Evolutionary conservation across 208 protist species (phyloP).

Genomic region (Leishmania braziliensis): DNA sequence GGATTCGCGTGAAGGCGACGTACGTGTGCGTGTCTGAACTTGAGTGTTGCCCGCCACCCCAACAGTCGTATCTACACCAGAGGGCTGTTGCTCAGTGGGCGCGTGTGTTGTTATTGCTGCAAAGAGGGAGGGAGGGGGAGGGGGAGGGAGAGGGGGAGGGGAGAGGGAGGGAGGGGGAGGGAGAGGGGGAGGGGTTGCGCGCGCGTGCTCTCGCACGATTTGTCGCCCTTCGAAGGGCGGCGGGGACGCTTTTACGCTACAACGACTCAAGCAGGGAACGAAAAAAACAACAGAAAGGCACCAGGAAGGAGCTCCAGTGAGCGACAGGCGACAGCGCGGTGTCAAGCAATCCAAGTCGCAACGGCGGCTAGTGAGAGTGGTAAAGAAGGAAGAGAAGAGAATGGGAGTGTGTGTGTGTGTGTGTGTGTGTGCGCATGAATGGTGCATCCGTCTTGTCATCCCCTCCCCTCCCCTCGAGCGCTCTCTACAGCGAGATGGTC

Average conservation of each 20-base stretch:
- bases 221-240: neutral
- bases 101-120: neutral
- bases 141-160: no score
- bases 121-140: no score
- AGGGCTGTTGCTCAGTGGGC: neutral
- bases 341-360: neutral
- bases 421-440: neutral
- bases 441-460: neutral
- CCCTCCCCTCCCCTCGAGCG: neutral
- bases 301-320: neutral
- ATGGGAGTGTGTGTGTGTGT: neutral
- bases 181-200: neutral
- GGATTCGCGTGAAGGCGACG: neutral
- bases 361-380: neutral
- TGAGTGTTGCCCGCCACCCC: neutral
- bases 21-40: neutral
- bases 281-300: constrained; percentile 4
- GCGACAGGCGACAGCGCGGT: neutral
- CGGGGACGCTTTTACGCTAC: neutral
- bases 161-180: no score
- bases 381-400: neutral
- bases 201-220: neutral
- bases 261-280: neutral
- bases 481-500: neutral
- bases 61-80: neutral